These are phyloP conservation scores for Sclerotiophoma versabilis DNA, from an alignment of 2,329 filamentous ascomycete species.

Conservation along the genomic window DNA sequence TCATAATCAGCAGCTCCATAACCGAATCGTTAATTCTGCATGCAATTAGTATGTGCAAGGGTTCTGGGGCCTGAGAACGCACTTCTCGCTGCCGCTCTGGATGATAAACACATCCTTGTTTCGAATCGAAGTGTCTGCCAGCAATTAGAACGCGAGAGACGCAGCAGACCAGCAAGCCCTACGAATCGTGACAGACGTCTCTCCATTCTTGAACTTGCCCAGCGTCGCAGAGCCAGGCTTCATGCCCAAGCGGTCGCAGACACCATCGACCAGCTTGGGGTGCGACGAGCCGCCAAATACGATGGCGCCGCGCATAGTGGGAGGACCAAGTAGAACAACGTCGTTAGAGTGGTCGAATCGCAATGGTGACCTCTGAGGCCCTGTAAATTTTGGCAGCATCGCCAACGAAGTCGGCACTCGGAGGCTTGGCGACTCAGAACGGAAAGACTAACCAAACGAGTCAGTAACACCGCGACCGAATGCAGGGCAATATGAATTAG, in stretches of 20 bases:
- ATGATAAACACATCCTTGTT: slow-evolving; percentile 99
- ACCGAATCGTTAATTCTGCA: slow-evolving; percentile 91
- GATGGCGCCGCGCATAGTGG: slow-evolving; percentile 69
- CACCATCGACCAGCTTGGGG: slow-evolving; percentile 67
- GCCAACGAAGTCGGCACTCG: slow-evolving; percentile 15
- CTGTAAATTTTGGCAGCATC: slow-evolving; percentile 37
- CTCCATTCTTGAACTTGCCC: slow-evolving; percentile 73
- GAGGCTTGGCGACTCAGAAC: slow-evolving; percentile 9
- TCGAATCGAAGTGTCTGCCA: slow-evolving; percentile 72
- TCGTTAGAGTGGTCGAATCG: slow-evolving; percentile 38
- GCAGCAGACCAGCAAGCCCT: slow-evolving; percentile 25
- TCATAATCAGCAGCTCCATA: slow-evolving; percentile 99
- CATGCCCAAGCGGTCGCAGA: slow-evolving; percentile 70
- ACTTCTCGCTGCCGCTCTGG: slow-evolving; percentile 89
- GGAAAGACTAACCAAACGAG: slow-evolving; percentile 6
- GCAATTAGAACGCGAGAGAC: slow-evolving; percentile 24
- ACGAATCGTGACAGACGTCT: slow-evolving; percentile 73
- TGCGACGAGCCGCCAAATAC: slow-evolving; percentile 73
- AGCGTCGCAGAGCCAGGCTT: slow-evolving; percentile 66
- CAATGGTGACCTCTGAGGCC: slow-evolving; percentile 23
- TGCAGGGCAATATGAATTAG: neutral
- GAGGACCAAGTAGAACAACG: slow-evolving; percentile 42
- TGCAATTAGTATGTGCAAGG: slow-evolving; percentile 34
- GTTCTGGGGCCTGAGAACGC: slow-evolving; percentile 28
- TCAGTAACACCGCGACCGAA: slow-evolving; percentile 4